Conservation (phyloP, 2,329 filamentous ascomycete species). For the Scytalidium lignicola region DNA sequence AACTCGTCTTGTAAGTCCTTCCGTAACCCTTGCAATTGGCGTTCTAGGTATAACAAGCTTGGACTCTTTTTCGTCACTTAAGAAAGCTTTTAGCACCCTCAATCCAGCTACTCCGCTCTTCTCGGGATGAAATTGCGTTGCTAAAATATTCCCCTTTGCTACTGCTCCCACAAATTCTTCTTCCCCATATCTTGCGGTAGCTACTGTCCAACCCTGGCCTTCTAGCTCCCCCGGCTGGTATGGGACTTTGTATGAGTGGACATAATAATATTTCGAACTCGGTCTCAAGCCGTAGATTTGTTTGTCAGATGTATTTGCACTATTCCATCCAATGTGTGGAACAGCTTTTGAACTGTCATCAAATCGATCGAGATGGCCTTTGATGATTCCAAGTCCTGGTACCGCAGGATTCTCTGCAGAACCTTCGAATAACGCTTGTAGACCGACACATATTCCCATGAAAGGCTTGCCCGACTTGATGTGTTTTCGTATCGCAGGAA, state of each 20-base stretch:
- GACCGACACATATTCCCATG: conserved; percentile 93
- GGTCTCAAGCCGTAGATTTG: conserved; percentile 74
- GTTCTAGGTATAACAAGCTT: conserved; percentile 19
- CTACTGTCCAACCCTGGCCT: conserved; percentile 82
- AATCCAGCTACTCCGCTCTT: conserved; percentile 91
- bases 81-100: conserved; percentile 76
- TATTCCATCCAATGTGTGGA: conserved; percentile 99
- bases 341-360: conserved; percentile 76
- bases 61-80: conserved; percentile 60
- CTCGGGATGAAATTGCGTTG: conserved; percentile 95
- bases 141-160: conserved; percentile 77
- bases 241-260: conserved; percentile 86
- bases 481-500: conserved; percentile 76
- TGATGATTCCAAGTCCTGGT: conserved; percentile 71
- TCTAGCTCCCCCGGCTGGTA: conserved; percentile 73
- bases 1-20: conserved; percentile 84
- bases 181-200: conserved; percentile 78
- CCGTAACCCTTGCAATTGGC: conserved; percentile 24
- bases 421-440: conserved; percentile 84
- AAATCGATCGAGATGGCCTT: conserved; percentile 69
- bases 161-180: conserved; percentile 92
- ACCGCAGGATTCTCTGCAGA: conserved; percentile 73
- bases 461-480: conserved; percentile 92
- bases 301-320: conserved; percentile 59
- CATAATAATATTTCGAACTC: conserved; percentile 95